phyloP scores from a whole-genome alignment of 208 protist species.

The Acanthamoeba sp. region DNA sequence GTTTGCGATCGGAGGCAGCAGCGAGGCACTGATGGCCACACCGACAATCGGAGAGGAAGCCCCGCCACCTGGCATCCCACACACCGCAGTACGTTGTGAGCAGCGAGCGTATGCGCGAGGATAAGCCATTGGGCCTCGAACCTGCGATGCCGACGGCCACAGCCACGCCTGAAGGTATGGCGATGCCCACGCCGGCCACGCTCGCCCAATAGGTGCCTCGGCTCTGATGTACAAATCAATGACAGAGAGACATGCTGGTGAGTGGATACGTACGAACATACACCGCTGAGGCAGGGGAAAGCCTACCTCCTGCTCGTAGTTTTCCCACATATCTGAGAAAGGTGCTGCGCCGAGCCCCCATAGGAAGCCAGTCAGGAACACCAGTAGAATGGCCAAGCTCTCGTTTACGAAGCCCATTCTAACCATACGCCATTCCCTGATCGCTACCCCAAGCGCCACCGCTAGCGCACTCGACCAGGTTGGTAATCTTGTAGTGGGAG shows the following conservation, averaged over 20 bases:
- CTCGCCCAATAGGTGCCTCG: conserved; percentile 28
- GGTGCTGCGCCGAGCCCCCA: background rate
- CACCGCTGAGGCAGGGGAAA: background rate
- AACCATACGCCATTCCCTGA: conserved; percentile 38
- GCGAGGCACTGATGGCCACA: conserved; percentile 72
- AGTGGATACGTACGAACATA: background rate
- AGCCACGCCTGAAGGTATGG: conserved; percentile 66
- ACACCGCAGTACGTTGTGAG: background rate
- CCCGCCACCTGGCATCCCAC: background rate
- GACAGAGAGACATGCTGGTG: background rate
- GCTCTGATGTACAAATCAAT: background rate
- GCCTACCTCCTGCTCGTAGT: conserved; percentile 4
- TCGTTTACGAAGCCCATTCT: conserved; percentile 27
- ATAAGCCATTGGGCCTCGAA: background rate
- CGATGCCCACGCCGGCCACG: conserved; percentile 30
- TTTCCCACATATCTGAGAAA: conserved; percentile 20
- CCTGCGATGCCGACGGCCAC: conserved; percentile 63
- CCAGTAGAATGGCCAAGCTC: background rate
- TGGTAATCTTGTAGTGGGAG: background rate
- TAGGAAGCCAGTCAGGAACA: conserved; percentile 15
- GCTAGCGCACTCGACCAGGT: background rate
- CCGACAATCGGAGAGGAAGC: conserved; percentile 19
- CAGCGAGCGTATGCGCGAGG: background rate
- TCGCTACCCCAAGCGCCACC: background rate
- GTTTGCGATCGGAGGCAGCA: conserved; percentile 65